Conservation (phyloP, 2,329 filamentous ascomycete genomes). For the Mollisia scopiformis region DNA sequence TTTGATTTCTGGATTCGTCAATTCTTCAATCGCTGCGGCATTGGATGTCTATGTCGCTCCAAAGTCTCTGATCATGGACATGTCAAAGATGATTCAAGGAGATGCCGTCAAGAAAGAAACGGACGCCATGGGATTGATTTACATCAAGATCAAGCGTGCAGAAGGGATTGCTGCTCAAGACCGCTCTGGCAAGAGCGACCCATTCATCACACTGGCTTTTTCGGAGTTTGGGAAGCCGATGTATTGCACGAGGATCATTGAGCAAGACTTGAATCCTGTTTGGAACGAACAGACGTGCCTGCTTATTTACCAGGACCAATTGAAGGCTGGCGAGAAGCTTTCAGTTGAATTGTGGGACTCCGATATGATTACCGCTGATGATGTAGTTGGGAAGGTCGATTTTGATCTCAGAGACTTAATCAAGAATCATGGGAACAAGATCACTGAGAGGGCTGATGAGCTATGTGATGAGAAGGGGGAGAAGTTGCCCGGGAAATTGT, state of each 20-base stretch:
- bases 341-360: conserved; percentile 26
- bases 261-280: conserved; percentile 22
- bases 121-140: conserved; percentile 23
- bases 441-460: conserved; percentile 18
- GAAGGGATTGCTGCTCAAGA: conserved; percentile 23
- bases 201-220: conserved; percentile 25
- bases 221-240: conserved; percentile 24
- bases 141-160: conserved; percentile 25
- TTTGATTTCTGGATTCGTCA: conserved; percentile 23
- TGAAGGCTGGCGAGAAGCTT: conserved; percentile 23
- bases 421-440: conserved; percentile 21
- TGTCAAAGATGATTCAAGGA: conserved; percentile 25
- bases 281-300: conserved; percentile 27
- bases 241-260: conserved; percentile 25
- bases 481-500: conserved; percentile 15
- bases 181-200: conserved; percentile 24
- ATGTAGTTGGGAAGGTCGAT: conserved; percentile 23
- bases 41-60: conserved; percentile 26
- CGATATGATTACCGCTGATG: conserved; percentile 19
- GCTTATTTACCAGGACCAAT: conserved; percentile 24
- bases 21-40: conserved; percentile 24
- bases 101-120: conserved; percentile 26
- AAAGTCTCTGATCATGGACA: conserved; percentile 26
- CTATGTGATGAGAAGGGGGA: conserved; percentile 21
- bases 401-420: conserved; percentile 25